A percentile compares a stretch with the other conserved stretches of the same genome.
Evolutionary conservation across 176 grass and related monocot genomes (phyloP).

Genomic region (Saccharum officinarum): DNA sequence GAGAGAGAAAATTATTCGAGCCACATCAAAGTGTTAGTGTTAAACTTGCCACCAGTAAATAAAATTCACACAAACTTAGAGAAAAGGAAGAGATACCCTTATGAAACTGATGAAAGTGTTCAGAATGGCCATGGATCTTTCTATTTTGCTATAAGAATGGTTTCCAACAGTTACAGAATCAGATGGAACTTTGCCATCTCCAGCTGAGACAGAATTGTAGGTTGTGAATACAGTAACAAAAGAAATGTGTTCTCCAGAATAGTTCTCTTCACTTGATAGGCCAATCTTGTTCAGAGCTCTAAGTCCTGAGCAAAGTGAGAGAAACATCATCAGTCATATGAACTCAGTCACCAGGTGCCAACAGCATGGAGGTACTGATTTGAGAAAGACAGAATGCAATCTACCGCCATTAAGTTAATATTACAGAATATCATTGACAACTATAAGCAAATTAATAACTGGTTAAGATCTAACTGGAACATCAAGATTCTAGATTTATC

Average conservation of each 20-base stretch:
- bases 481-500: background rate
- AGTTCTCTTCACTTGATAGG: constrained; percentile 33
- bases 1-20: background rate
- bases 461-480: background rate
- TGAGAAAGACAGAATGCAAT: background rate
- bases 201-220: constrained; percentile 47
- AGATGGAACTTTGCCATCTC: constrained; percentile 39
- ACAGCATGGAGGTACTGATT: background rate
- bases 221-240: constrained; percentile 82
- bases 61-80: constrained; percentile 10
- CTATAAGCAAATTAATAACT: background rate
- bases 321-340: constrained; percentile 21
- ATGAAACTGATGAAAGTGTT: constrained; percentile 67
- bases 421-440: background rate
- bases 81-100: constrained; percentile 52
- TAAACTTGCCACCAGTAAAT: background rate
- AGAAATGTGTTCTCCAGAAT: constrained; percentile 52
- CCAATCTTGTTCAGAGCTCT: constrained; percentile 60
- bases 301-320: constrained; percentile 57
- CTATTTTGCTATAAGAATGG: constrained; percentile 58
- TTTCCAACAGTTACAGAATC: constrained; percentile 71
- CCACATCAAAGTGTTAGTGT: background rate
- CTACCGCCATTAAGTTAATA: background rate
- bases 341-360: background rate
- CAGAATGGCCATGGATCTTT: constrained; percentile 72